Base-by-base conservation (phyloP, 2,329 filamentous ascomycete species). In the Colletotrichum orbiculare region DNA sequence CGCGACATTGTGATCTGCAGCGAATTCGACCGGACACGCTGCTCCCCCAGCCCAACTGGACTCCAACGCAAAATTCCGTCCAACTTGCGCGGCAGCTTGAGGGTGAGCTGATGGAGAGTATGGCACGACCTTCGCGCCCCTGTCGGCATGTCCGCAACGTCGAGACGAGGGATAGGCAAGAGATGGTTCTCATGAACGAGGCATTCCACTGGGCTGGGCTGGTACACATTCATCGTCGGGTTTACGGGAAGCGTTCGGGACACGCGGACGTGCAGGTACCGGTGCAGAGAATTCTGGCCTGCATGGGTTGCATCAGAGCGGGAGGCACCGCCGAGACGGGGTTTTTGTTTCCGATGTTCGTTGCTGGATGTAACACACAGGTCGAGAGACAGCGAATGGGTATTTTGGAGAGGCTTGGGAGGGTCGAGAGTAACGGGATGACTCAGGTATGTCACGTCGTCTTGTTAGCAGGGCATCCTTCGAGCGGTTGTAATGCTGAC, bases 161-260 rank as follows among this genome's bases (percentile, higher is more conserved):
- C 46, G 82, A 86, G 58, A 81, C 83, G 60, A 80, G 82, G 39
- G 87, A 91, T 70, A 80, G 83, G 34, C 81, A 82, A 5, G 90
- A 92, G 71, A 88, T 92, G 75, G 81, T 85, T 46, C 89, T 91
- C 9, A 90, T 89, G 2, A 94, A 96, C 72, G 86, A 90, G 71
- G 89, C 91, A 2, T 95, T 92, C 75, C 92, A 95, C 73, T 93
- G 89, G 84, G 91, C 92, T 1, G 92, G 89, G 0, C 79, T 94
- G 10, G 85, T 95, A 4, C 91, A 96, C 72, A 83, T 96, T 8
- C 86, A 92, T 65, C 87, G 92, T 11, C 87, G 93, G 13, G 89
- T 94, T 0, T 79, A 95, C 12, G 88, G 88, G 4, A 87, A 87
- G 49, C 79, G 83, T 0, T 80, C 85, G 0, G 75, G 76, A 2